Conservation (phyloP, 495 filamentous ascomycete species). For the Lindgomyces ingoldianus region DNA sequence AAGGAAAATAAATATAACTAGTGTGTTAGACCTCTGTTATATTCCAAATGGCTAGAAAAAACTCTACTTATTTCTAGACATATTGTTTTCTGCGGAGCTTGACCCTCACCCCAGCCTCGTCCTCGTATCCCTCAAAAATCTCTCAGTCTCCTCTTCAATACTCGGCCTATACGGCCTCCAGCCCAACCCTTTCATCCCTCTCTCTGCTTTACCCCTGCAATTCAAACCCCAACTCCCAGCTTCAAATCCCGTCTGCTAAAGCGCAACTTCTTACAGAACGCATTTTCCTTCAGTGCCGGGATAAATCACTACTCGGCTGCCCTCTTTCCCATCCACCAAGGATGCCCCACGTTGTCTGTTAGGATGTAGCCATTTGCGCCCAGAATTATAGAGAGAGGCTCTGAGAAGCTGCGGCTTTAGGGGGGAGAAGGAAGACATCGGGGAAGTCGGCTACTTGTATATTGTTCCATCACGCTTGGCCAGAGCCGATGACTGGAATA, state of each 20-base stretch:
- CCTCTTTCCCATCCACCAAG: slow-evolving; percentile 62
- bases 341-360: slow-evolving; percentile 66
- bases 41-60: not conserved
- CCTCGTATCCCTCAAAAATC: slow-evolving; percentile 50
- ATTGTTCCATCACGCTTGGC: slow-evolving; percentile 69
- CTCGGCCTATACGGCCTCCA: slow-evolving; percentile 55
- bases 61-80: not conserved
- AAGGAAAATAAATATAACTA: too few species aligned
- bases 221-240: slow-evolving; percentile 55
- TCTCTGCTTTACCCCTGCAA: slow-evolving; percentile 57
- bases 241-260: slow-evolving; percentile 28
- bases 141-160: slow-evolving; percentile 54
- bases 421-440: slow-evolving; percentile 62
- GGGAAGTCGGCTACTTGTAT: slow-evolving; percentile 74
- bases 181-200: slow-evolving; percentile 59
- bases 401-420: slow-evolving; percentile 61
- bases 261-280: slow-evolving; percentile 31
- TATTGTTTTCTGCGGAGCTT: not conserved
- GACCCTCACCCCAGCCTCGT: slow-evolving; percentile 31
- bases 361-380: slow-evolving; percentile 73
- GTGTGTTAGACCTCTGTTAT: too few species aligned
- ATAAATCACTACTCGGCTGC: slow-evolving; percentile 53
- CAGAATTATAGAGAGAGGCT: slow-evolving; percentile 60
- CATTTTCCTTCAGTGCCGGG: not conserved
- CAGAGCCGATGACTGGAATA: slow-evolving; percentile 59